Evolutionary conservation across 1,284 basidiomycete genomes (phyloP), one percentile per base, ranked within the genome.

Genomic region (Naganishia liquefaciens): DNA sequence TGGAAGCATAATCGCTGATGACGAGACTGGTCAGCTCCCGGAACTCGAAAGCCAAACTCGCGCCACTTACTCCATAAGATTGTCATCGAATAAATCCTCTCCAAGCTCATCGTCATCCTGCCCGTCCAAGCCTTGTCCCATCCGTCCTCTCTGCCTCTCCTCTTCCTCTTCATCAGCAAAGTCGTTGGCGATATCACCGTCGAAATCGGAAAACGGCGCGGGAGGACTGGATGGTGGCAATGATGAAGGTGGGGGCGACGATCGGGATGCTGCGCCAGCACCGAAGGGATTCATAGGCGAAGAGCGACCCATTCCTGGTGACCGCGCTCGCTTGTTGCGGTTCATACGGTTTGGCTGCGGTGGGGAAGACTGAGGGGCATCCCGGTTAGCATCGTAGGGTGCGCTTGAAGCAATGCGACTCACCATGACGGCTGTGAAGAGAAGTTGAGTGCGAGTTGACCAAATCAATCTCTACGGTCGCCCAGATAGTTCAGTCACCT

Each of bases 51-150:
- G 11, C 6, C 23, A 13, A 51, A 51, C 2, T 5, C 10, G 49
- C 46, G 33, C 75, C 43, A 83, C 87, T 74, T 72, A 94, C 91
- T 86, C 87, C 69, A 91, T 80, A 74, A 84, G 78, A 46, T 83
- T 84, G 17, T 95, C 88, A 50, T 85, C 91, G 79, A 95, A 98
- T 28, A 99, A 85, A 80, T 99, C 94, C 77, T 96, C 94, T 40
- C 91, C 93, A 27, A 93, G 91, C 23, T 76, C 79, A 23, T 86
- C 91, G 6, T 88, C 89, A 9, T 88, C 91, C 5, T 85, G 85
- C n/a, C 84, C 80, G 30, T 79, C 82, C 11, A 83, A 74, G 47
- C 70, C 63, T 25, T 69, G 69, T n/a, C 70, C 77, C 73, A 69
- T 82, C 64, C 84, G 86, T 73, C 81, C n/a, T 90, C 82, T 60